phyloP scores from a whole-genome alignment of 1,284 basidiomycete genomes.

The Pholiota adiposa region DNA sequence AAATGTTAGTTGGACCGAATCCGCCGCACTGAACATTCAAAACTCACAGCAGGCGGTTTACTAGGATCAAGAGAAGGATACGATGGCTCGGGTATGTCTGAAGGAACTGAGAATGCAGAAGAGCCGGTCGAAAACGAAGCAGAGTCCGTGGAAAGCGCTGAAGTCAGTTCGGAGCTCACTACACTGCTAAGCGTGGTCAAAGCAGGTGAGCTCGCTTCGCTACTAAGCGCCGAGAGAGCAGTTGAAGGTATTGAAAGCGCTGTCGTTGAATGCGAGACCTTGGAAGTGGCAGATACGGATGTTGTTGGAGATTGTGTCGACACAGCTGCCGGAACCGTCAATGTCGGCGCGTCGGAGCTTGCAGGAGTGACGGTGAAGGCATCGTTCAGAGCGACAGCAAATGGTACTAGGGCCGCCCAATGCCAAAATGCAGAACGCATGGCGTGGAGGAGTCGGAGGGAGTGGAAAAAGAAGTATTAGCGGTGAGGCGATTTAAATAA shows the following conservation, averaged over 20 bases:
- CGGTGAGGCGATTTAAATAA: neutral
- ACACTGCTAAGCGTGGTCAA: neutral
- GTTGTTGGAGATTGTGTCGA: neutral
- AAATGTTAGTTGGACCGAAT: neutral
- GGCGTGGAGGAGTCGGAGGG: constrained; percentile 4
- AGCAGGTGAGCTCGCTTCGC: neutral
- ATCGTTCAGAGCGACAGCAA: constrained; percentile 18
- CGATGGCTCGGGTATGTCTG: constrained; percentile 41
- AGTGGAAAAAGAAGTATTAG: neutral
- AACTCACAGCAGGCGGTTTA: constrained; percentile 44
- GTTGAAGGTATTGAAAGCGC: neutral
- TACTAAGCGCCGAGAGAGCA: neutral
- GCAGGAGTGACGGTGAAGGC: neutral
- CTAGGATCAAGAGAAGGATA: constrained; percentile 48
- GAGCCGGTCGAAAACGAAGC: constrained; percentile 35
- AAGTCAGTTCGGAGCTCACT: constrained; percentile 18
- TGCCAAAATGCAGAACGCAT: constrained; percentile 24
- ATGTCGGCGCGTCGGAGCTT: neutral
- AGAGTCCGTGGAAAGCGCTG: constrained; percentile 18
- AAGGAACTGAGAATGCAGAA: constrained; percentile 48
- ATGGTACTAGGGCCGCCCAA: constrained; percentile 21
- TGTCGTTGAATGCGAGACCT: neutral
- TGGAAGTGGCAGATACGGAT: neutral
- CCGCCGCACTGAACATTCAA: neutral
- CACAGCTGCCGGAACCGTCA: neutral